Percentiles rank a stretch among this genome's conserved stretches.
These are phyloP conservation scores for Leucaena leucocephala DNA, from an alignment of 306 rosid genomes.

Conservation along the genomic window DNA sequence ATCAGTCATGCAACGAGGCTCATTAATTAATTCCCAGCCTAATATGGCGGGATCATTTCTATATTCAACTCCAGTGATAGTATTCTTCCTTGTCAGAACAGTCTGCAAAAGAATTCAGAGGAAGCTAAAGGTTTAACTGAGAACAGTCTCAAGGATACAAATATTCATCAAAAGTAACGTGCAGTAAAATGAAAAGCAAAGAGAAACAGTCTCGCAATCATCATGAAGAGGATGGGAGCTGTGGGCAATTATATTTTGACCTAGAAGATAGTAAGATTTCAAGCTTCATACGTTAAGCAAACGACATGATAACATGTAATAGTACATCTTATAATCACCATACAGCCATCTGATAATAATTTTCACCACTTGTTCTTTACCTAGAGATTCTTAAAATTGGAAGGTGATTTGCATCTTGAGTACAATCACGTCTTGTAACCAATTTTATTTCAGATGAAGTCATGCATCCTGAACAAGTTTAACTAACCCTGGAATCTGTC, in stretches of 20 bases:
- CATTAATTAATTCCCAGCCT: constrained; percentile 95
- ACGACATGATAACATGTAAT: background rate
- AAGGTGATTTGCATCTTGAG: constrained; percentile 14
- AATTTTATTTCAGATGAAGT: background rate
- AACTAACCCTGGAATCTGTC: background rate
- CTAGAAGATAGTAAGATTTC: too few relatives aligned
- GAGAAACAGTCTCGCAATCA: background rate
- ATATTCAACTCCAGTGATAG: constrained; percentile 87
- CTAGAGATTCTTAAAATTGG: background rate
- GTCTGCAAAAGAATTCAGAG: constrained; percentile 54
- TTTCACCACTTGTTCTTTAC: constrained; percentile 1
- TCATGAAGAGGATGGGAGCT: background rate
- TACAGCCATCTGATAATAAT: background rate
- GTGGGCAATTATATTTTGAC: background rate
- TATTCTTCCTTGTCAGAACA: constrained; percentile 85
- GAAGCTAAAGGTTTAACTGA: constrained; percentile 34
- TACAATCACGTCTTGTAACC: background rate
- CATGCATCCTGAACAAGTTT: background rate
- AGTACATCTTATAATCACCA: too few relatives aligned
- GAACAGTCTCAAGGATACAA: constrained; percentile 18
- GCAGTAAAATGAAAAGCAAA: constrained; percentile 19
- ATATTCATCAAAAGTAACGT: constrained; percentile 11
- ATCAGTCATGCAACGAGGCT: constrained; percentile 93
- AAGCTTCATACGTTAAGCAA: background rate
- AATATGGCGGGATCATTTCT: constrained; percentile 89